Evolutionary conservation across 441 rosid species (phyloP), one percentile per base, ranked within the genome.

Genomic region (Aleurites moluccanus): DNA sequence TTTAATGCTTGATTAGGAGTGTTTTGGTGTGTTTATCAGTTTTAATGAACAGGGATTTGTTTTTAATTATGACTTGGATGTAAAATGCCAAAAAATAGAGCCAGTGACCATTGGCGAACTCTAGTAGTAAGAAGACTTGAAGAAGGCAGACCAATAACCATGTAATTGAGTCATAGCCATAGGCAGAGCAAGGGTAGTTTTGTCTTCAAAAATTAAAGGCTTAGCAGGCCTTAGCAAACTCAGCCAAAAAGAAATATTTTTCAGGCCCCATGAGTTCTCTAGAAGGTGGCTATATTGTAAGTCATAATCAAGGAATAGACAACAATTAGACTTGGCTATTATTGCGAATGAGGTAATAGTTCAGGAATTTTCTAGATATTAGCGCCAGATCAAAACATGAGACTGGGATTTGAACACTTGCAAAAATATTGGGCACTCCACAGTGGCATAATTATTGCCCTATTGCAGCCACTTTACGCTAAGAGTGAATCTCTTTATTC

Each of bases 1-100:
- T 63, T 33, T 35, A 63, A 33, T 63, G 67, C 21, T 33, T 61
- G 65, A 61, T 50, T 50, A 50, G 55, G 55, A 50, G n/a, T 45
- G 16, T 0, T 13, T 45, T 15, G 55, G 3, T 1, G 18, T 16
- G 55, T 21, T 14, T 50, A 50, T 50, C 21, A 50, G 20, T 5
- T 50, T 20, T 18, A 16, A 50, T 50, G 55, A 15, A 50, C 21
- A 15, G 16, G 50, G 18, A 45, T 13, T 50, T 50, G 55, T 16
- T 18, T 50, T 50, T 4, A 16, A 1, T 50, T 18, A 20, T 50
- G n/a, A 50, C n/a, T 50, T 16, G 21, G 18, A 14, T 4, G 6
- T 50, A 10, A 45, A 45, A 1, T 35, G 0, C 38, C 38, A 4
- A 35, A 35, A 35, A 10, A 45, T 1, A 45, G 49, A 13, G 15